phyloP scores from a whole-genome alignment of 1,139 yeast species.

The Hansenula lynferdii region DNA sequence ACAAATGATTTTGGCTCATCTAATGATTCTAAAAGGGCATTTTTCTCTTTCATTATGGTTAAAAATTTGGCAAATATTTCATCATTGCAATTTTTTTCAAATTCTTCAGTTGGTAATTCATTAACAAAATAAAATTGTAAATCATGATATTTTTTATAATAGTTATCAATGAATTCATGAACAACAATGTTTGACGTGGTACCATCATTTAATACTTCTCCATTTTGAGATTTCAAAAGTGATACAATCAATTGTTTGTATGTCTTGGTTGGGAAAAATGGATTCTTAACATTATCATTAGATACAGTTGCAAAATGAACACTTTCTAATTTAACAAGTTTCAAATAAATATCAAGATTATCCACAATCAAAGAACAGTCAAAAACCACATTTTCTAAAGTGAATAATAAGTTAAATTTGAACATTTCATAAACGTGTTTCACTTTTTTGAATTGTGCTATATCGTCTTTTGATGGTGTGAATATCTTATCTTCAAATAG shows the following conservation, averaged over 20 bases:
- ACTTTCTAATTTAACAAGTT: slow-evolving; percentile 58
- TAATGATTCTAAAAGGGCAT: slow-evolving; percentile 19
- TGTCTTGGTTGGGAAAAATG: slow-evolving; percentile 60
- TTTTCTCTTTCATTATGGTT: slow-evolving; percentile 29
- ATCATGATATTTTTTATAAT: slow-evolving; percentile 55
- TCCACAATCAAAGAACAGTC: slow-evolving; percentile 44
- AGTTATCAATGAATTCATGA: slow-evolving; percentile 54
- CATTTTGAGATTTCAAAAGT: slow-evolving; percentile 38
- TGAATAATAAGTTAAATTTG: slow-evolving; percentile 39
- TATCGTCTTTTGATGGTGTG: slow-evolving; percentile 35
- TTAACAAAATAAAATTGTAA: slow-evolving; percentile 61
- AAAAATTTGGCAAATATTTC: slow-evolving; percentile 30
- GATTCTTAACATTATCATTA: slow-evolving; percentile 36
- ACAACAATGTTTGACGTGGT: slow-evolving; percentile 49
- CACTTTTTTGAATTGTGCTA: slow-evolving; percentile 56
- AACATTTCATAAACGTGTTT: slow-evolving; percentile 53
- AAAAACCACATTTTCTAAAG: slow-evolving; percentile 32
- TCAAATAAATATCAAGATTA: slow-evolving; percentile 57
- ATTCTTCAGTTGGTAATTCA: slow-evolving; percentile 25
- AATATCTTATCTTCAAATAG: slow-evolving; percentile 48
- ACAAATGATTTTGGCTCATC: slow-evolving; percentile 33
- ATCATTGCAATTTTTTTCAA: slow-evolving; percentile 15
- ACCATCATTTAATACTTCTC: slow-evolving; percentile 38
- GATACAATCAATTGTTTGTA: slow-evolving; percentile 44
- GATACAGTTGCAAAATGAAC: slow-evolving; percentile 40